These are phyloP conservation scores for Sanghuangporus sanghuang DNA, from an alignment of 1,284 basidiomycete species.

Conservation along the genomic window DNA sequence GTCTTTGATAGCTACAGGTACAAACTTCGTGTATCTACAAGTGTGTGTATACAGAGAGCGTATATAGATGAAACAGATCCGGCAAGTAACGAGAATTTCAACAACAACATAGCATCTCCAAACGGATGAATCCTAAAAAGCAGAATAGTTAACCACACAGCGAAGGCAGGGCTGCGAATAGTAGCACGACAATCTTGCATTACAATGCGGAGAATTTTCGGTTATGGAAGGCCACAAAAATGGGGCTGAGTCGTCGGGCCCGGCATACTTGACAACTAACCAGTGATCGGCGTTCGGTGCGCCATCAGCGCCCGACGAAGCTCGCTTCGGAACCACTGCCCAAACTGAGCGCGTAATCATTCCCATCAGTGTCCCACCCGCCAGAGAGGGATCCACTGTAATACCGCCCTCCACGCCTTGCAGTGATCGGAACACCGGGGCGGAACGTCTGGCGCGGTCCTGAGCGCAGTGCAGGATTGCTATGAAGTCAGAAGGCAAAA, in stretches of 20 bases:
- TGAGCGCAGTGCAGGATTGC: conserved; percentile 18
- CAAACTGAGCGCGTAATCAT: conserved; percentile 17
- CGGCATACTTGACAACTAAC: background rate
- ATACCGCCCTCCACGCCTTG: conserved; percentile 2
- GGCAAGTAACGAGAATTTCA: background rate
- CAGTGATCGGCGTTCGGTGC: background rate
- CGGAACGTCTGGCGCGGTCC: conserved; percentile 15
- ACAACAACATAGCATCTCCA: background rate
- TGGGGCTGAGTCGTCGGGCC: background rate
- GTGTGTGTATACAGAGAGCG: background rate
- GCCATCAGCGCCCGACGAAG: conserved; percentile 4
- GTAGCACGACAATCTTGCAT: background rate
- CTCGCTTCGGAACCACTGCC: conserved; percentile 17
- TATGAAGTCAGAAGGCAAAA: background rate
- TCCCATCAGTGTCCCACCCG: conserved; percentile 18
- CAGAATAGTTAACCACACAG: background rate
- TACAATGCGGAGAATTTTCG: background rate
- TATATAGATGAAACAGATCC: background rate
- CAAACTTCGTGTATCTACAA: background rate
- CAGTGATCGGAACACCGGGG: conserved; percentile 11
- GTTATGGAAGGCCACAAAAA: background rate
- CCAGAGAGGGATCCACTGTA: conserved; percentile 12
- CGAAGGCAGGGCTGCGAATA: background rate
- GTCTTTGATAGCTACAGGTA: background rate
- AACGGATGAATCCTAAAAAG: background rate